Base-by-base conservation (phyloP, 164 flowering plant genomes). In the Saururus chinensis region DNA sequence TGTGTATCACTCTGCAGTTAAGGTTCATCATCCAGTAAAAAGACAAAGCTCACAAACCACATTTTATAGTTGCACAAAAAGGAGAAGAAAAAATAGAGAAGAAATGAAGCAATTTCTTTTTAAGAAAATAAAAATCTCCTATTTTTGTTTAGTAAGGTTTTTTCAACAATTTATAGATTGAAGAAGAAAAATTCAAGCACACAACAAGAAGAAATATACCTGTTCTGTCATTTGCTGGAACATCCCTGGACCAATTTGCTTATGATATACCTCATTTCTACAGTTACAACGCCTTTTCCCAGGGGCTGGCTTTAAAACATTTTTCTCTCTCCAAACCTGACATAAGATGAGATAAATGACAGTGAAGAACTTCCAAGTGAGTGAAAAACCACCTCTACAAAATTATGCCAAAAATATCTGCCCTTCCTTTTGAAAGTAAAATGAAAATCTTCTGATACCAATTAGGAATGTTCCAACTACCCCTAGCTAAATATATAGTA, bases 241-340 rank as follows among this genome's bases (percentile, higher is more conserved):
- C 99, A 95, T 91, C 61, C 96, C 98, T 11, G 96, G 98, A 63
- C 95, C 99, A 68, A 91, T 89, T 81, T 95, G 98, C 76, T 74
- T 82, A 77, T 95, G 99, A 73, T 91, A 87, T 71, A 95, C 92
- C 74, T 95, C 99, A 74, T 95, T 91, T 74, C 99, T 80, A 68
- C 99, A 95, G 67, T 95, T 95, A 72, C 99, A 95, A 19, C 77
- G 76, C 75, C 99, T 84, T 76, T 89, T 91, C 8, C 99, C 99
- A 8, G 99, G 90, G 52, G 99, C 99, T 40, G 96, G 82, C 77
- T 91, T 95, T 66, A 91, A 66, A 40, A 86, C 71, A 59, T 91
- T 95, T 70, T 95, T 95, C 78, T 89, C 99, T 71, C 99, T 84
- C 99, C 99, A 91, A 26, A 91, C 86, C 99, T 91, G 78, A 74